Evolutionary conservation across 2,329 filamentous ascomycete species (phyloP).

Genomic region (Alternaria triticina): DNA sequence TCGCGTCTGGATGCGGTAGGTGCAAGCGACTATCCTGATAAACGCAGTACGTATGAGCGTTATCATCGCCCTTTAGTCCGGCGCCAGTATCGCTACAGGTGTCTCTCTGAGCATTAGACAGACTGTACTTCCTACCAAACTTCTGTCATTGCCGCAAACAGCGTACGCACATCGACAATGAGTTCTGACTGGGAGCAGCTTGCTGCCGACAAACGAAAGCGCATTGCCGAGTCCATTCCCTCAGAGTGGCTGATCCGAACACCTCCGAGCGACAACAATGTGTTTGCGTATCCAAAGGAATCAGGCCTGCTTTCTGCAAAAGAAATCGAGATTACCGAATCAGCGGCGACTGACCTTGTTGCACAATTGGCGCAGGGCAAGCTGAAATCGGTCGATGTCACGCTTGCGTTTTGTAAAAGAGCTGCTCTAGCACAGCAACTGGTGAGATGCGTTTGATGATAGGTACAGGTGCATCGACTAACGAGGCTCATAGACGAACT

Average conservation of each 20-base stretch:
- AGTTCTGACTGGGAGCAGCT: conserved; percentile 25
- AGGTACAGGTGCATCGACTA: neutral
- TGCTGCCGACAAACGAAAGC: conserved; percentile 24
- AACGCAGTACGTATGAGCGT: neutral
- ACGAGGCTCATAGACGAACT: conserved; percentile 8
- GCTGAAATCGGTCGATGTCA: conserved; percentile 48
- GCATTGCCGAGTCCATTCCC: conserved; percentile 30
- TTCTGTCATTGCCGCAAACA: neutral
- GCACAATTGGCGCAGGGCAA: conserved; percentile 18
- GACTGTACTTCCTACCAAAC: neutral
- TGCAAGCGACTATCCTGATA: neutral
- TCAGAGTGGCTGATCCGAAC: conserved; percentile 24
- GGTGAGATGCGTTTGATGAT: conserved; percentile 39
- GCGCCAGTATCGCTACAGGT: neutral
- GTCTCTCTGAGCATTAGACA: neutral
- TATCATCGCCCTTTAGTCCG: neutral
- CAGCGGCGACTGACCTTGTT: conserved; percentile 30
- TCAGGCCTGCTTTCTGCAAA: conserved; percentile 30
- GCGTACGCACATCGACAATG: neutral
- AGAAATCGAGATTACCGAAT: conserved; percentile 33
- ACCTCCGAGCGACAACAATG: conserved; percentile 9
- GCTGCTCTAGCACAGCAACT: conserved; percentile 63
- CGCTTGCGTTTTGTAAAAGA: conserved; percentile 58
- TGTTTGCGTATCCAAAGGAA: conserved; percentile 20
- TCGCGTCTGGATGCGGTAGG: neutral